These are phyloP conservation scores for Sclerotiophoma versabilis DNA, from an alignment of 2,329 filamentous ascomycete genomes.

Conservation along the genomic window DNA sequence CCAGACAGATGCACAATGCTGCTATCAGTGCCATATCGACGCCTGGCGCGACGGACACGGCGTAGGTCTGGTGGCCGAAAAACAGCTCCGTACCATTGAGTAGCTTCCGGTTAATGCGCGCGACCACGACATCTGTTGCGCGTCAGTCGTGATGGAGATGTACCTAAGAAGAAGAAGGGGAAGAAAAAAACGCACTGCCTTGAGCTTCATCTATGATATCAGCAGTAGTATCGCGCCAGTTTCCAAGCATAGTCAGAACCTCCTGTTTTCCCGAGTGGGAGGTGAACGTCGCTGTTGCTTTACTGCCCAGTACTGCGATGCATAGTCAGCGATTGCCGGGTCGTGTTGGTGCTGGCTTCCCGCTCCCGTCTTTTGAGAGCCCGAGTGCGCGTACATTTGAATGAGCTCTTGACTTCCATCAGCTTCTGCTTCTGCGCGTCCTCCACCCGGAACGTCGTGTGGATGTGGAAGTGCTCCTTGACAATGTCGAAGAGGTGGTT, in stretches of 20 bases:
- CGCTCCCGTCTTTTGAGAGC: background rate
- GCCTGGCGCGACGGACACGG: conserved; percentile 67
- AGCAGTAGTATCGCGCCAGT: conserved; percentile 65
- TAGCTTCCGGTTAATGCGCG: conserved; percentile 65
- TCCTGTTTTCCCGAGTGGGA: conserved; percentile 34
- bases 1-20: conserved; percentile 72
- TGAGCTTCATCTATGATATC: conserved; percentile 62
- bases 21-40: conserved; percentile 71
- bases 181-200: conserved; percentile 23
- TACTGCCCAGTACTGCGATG: conserved; percentile 57
- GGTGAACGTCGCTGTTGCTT: conserved; percentile 63
- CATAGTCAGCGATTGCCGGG: background rate
- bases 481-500: conserved; percentile 66
- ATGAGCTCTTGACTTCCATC: conserved; percentile 64
- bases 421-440: conserved; percentile 56
- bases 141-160: background rate
- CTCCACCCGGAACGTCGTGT: conserved; percentile 61
- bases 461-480: conserved; percentile 61
- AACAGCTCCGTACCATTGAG: conserved; percentile 65
- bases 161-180: background rate
- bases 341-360: background rate
- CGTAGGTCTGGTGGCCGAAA: conserved; percentile 70
- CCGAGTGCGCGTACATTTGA: conserved; percentile 55
- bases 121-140: conserved; percentile 56
- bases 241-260: conserved; percentile 62